These are phyloP conservation scores for Trifolium repens DNA, from an alignment of 306 rosid species.

Conservation along the genomic window DNA sequence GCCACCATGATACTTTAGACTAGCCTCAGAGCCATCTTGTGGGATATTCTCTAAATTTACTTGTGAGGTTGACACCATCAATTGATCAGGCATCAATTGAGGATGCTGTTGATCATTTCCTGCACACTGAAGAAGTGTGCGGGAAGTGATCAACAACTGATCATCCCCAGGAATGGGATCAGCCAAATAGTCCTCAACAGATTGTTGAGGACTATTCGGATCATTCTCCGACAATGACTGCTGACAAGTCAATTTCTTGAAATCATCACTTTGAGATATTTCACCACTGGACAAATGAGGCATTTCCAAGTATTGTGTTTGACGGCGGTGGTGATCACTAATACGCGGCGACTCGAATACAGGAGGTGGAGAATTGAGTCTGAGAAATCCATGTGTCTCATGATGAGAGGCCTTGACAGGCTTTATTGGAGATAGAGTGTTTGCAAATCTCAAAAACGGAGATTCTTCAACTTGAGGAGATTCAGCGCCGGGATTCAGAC, in stretches of 20 bases:
- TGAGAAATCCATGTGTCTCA: constrained; percentile 43
- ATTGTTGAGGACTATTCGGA: constrained; percentile 44
- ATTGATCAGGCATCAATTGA: constrained; percentile 37
- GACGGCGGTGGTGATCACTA: constrained; percentile 39
- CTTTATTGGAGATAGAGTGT: constrained; percentile 57
- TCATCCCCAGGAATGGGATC: constrained; percentile 52
- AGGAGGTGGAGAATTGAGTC: constrained; percentile 60
- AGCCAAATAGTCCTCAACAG: constrained; percentile 58
- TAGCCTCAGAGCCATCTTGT: constrained; percentile 50
- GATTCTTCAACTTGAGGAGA: constrained; percentile 56
- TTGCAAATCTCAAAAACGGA: constrained; percentile 47
- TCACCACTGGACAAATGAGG: constrained; percentile 43
- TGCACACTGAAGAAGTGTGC: constrained; percentile 44
- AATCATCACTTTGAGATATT: constrained; percentile 41
- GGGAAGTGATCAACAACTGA: constrained; percentile 17
- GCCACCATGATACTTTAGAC: constrained; percentile 45
- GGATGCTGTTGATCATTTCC: constrained; percentile 44
- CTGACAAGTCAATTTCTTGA: constrained; percentile 27
- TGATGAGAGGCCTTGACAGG: constrained; percentile 43
- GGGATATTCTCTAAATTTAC: constrained; percentile 42
- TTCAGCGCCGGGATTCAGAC: too few relatives aligned
- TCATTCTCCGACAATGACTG: constrained; percentile 33
- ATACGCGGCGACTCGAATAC: constrained; percentile 62
- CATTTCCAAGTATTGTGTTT: constrained; percentile 53
- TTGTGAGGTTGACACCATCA: constrained; percentile 41